Evolutionary conservation across 2,329 filamentous ascomycete genomes (phyloP).

Genomic region (Paraphoma sp.): DNA sequence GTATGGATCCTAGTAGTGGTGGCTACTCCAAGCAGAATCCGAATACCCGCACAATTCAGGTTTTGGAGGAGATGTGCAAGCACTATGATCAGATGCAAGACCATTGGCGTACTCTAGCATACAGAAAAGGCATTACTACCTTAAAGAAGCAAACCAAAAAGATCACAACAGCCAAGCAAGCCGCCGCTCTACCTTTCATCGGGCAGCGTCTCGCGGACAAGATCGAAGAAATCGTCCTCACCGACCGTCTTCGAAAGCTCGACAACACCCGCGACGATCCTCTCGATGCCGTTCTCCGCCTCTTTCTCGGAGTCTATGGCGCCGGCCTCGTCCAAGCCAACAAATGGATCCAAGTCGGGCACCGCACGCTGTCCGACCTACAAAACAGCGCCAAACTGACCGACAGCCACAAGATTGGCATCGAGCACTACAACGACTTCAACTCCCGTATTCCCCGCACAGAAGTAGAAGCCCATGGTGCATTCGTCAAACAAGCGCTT

Average conservation of each 20-base stretch:
- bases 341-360: constrained; percentile 78
- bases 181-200: constrained; percentile 70
- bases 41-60: constrained; percentile 76
- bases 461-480: constrained; percentile 75
- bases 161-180: constrained; percentile 74
- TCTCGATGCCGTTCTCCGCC: constrained; percentile 67
- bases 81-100: constrained; percentile 80
- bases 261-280: constrained; percentile 74
- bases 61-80: constrained; percentile 78
- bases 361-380: constrained; percentile 77
- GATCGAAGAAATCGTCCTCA: constrained; percentile 86
- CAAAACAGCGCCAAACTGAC: constrained; percentile 66
- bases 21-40: constrained; percentile 62
- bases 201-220: constrained; percentile 78
- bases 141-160: constrained; percentile 70
- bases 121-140: constrained; percentile 77
- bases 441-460: constrained; percentile 76
- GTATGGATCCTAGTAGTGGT: constrained; percentile 64
- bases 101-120: constrained; percentile 76
- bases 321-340: constrained; percentile 74
- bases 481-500: constrained; percentile 67
- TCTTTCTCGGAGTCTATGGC: constrained; percentile 81
- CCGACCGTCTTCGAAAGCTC: constrained; percentile 72
- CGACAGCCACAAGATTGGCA: constrained; percentile 73
- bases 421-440: constrained; percentile 83